Evolutionary conservation across 1,284 basidiomycete species (phyloP).

Genomic region (Rhodotorula sp.): DNA sequence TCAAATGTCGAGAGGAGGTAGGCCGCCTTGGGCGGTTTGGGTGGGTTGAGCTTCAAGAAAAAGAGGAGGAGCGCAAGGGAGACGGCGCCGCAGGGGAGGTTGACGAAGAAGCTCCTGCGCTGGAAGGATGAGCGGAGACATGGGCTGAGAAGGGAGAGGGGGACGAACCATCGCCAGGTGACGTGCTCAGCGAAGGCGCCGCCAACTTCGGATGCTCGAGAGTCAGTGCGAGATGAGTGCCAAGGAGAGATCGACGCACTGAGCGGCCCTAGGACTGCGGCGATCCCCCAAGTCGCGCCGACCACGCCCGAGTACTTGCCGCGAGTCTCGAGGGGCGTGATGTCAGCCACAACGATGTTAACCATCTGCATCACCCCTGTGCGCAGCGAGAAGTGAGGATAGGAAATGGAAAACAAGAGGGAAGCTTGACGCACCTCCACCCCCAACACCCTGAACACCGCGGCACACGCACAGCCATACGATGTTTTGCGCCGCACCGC

Average conservation of each 20-base stretch:
- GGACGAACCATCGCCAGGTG: slow-evolving; percentile 7
- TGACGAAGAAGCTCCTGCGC: slow-evolving; percentile 27
- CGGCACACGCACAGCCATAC: slow-evolving; percentile 70
- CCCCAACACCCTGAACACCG: slow-evolving; percentile 79
- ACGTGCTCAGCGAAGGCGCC: slow-evolving; percentile 56
- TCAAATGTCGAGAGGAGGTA: slow-evolving; percentile 63
- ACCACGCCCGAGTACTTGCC: slow-evolving; percentile 62
- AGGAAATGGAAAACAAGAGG: not conserved
- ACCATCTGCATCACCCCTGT: not conserved
- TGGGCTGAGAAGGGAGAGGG: too few relatives aligned
- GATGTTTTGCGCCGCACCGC: slow-evolving; percentile 77
- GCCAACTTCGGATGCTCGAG: slow-evolving; percentile 25
- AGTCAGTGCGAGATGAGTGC: too few relatives aligned
- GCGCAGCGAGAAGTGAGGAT: not conserved
- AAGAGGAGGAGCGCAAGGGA: slow-evolving; percentile 60
- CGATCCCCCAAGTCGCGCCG: slow-evolving; percentile 73
- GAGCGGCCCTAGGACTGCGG: slow-evolving; percentile 72
- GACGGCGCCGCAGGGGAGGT: slow-evolving; percentile 59
- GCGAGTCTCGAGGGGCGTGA: slow-evolving; percentile 63
- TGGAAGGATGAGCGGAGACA: too few relatives aligned
- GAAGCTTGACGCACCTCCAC: slow-evolving; percentile 46
- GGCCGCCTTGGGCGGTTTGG: slow-evolving; percentile 13
- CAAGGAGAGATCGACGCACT: too few relatives aligned
- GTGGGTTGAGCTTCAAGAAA: slow-evolving; percentile 74
- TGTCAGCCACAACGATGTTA: slow-evolving; percentile 72